Percentiles rank a stretch among this genome's conserved stretches.
Conservation (phyloP, 345 rosid species). For the Carallia brachiata region DNA sequence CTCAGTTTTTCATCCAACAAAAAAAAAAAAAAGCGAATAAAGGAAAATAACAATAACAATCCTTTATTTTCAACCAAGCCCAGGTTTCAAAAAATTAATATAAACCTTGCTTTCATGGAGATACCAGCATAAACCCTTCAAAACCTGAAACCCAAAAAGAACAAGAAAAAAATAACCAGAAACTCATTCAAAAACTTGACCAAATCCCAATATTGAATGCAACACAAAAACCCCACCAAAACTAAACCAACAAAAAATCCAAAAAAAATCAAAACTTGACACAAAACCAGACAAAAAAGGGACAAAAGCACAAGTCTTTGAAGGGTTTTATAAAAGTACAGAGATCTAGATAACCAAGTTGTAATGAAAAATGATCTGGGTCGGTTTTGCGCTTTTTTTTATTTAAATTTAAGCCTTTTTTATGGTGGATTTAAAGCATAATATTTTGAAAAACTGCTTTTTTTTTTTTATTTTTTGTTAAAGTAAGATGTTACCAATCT, state of each 20-base stretch:
- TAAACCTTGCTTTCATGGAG: slow-evolving; percentile 22
- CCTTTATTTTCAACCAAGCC: slow-evolving; percentile 13
- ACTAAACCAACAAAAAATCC: neutral
- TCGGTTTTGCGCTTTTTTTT: neutral
- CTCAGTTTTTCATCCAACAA: slow-evolving; percentile 13
- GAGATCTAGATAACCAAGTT: neutral
- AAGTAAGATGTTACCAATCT: neutral
- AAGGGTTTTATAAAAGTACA: slow-evolving; percentile 12
- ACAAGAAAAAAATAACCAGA: slow-evolving; percentile 1
- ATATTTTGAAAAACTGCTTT: neutral
- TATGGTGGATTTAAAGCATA: neutral
- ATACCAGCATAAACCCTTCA: slow-evolving; percentile 26
- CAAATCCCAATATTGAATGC: slow-evolving; percentile 28
- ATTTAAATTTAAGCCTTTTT: neutral
- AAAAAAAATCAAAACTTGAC: neutral
- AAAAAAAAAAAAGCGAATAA: neutral
- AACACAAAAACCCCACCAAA: slow-evolving; percentile 9
- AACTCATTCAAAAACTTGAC: slow-evolving; percentile 6
- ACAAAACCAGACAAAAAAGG: neutral
- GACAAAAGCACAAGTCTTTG: slow-evolving; percentile 9
- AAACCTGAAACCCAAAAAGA: slow-evolving; percentile 21
- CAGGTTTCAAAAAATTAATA: slow-evolving; percentile 25
- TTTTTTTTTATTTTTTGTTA: neutral
- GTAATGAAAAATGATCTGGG: slow-evolving; percentile 5
- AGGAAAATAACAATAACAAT: slow-evolving; percentile 21